Conservation (phyloP, 345 rosid species). For the Eucalyptus microcorys region DNA sequence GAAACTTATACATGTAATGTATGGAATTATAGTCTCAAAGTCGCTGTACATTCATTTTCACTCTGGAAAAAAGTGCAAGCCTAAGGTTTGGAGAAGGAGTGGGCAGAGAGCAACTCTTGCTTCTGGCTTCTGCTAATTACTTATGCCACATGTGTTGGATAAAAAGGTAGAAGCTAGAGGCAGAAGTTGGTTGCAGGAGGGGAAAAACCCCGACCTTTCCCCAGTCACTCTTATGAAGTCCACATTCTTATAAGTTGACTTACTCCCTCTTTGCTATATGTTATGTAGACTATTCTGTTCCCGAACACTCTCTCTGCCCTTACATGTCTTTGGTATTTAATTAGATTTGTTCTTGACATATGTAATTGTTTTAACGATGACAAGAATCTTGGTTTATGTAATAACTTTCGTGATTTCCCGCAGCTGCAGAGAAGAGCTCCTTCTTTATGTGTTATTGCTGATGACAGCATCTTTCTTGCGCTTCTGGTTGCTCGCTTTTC, state of each 20-base stretch:
- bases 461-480: constrained; percentile 73
- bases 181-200: not conserved
- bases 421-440: constrained; percentile 57
- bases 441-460: constrained; percentile 55
- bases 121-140: not conserved
- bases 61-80: not conserved
- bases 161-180: not conserved
- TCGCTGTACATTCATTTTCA: not conserved
- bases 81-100: not conserved
- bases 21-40: not conserved
- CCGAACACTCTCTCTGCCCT: not conserved
- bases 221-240: not conserved
- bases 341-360: not conserved
- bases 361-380: not conserved
- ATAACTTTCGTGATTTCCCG: not conserved
- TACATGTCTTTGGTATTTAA: not conserved
- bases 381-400: not conserved
- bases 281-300: not conserved
- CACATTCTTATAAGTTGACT: not conserved
- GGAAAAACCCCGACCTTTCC: not conserved
- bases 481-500: constrained; percentile 45
- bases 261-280: not conserved
- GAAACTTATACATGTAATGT: not conserved
- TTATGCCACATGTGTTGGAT: not conserved
- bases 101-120: not conserved